phyloP scores from a whole-genome alignment of 2,329 filamentous ascomycete genomes.

The Alternaria gaisen region DNA sequence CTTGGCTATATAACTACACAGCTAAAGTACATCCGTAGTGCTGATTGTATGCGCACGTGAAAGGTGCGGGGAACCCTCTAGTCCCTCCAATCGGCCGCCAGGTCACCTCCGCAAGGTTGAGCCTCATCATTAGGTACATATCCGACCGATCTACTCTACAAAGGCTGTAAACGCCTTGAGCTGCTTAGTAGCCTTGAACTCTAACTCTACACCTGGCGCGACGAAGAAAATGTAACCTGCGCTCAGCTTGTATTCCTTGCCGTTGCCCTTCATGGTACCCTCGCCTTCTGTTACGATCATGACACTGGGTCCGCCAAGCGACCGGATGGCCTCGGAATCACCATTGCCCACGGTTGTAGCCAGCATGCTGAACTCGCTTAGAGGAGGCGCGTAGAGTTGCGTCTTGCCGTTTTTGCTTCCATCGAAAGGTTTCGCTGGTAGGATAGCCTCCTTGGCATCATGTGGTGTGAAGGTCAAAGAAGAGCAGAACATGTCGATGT shows the following conservation, averaged over 20 bases:
- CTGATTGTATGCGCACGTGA: neutral
- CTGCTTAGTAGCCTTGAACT: constrained; percentile 55
- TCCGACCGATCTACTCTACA: constrained; percentile 46
- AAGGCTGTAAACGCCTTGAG: constrained; percentile 61
- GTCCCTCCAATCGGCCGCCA: constrained; percentile 30
- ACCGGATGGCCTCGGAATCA: constrained; percentile 66
- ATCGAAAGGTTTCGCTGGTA: constrained; percentile 60
- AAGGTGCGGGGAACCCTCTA: constrained; percentile 27
- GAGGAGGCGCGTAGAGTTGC: constrained; percentile 69
- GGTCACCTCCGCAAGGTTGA: constrained; percentile 22
- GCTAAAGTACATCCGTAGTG: constrained; percentile 3
- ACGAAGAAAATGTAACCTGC: constrained; percentile 74
- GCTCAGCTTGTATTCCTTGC: constrained; percentile 62
- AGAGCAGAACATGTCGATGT: constrained; percentile 69
- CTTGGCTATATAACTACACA: constrained; percentile 1
- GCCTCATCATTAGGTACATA: constrained; percentile 15
- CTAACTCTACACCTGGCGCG: constrained; percentile 64
- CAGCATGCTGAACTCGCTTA: constrained; percentile 77
- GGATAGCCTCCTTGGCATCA: constrained; percentile 63
- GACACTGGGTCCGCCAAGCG: constrained; percentile 69
- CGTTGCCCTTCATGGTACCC: constrained; percentile 65
- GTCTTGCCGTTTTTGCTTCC: constrained; percentile 68
- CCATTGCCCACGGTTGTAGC: constrained; percentile 64
- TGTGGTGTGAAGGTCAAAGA: constrained; percentile 72
- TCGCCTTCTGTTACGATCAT: constrained; percentile 69